Percentiles rank a stretch among this genome's conserved stretches.
These are phyloP conservation scores for Kwoniella newhampshirensis DNA, from an alignment of 768 basidiomycete species.

Conservation along the genomic window DNA sequence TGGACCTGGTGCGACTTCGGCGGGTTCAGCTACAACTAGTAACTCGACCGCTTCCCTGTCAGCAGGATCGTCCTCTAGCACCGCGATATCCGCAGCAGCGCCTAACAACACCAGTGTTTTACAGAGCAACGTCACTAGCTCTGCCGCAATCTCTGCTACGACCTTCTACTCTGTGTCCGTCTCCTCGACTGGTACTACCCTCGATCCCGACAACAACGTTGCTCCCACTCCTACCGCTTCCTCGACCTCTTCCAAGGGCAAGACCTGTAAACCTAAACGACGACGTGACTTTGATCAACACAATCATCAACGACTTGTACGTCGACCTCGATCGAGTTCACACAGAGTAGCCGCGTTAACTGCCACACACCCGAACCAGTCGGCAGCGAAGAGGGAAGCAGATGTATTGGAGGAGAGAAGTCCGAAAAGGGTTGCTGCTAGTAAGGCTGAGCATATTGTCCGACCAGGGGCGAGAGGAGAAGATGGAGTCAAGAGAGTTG, in stretches of 20 bases:
- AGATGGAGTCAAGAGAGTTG: conserved; percentile 12
- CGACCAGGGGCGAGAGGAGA: conserved; percentile 2
- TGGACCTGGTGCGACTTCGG: conserved; percentile 29
- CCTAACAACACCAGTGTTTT: conserved; percentile 1
- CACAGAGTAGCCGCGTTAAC: no score
- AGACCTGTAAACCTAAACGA: conserved; percentile 13
- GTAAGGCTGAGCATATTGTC: conserved; percentile 16
- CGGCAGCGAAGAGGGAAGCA: no score
- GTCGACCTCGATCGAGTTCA: conserved; percentile 5
- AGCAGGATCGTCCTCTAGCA: conserved; percentile 3
- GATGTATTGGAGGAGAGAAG: neutral
- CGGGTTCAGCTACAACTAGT: conserved; percentile 3
- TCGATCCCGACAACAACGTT: neutral
- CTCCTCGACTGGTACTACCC: conserved; percentile 1
- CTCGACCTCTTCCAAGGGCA: conserved; percentile 2
- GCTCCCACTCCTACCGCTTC: conserved; percentile 8
- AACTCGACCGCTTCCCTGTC: neutral
- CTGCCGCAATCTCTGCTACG: conserved; percentile 8
- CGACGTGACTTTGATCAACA: neutral
- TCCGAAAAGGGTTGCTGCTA: conserved; percentile 13
- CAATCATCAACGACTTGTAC: conserved; percentile 7
- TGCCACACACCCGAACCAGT: no score
- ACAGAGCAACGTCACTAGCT: conserved; percentile 9
- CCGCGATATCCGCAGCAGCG: neutral
- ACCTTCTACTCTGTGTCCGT: conserved; percentile 20